Base-by-base conservation (phyloP, 1,284 basidiomycete genomes). In the Lignosus rhinocerotis region DNA sequence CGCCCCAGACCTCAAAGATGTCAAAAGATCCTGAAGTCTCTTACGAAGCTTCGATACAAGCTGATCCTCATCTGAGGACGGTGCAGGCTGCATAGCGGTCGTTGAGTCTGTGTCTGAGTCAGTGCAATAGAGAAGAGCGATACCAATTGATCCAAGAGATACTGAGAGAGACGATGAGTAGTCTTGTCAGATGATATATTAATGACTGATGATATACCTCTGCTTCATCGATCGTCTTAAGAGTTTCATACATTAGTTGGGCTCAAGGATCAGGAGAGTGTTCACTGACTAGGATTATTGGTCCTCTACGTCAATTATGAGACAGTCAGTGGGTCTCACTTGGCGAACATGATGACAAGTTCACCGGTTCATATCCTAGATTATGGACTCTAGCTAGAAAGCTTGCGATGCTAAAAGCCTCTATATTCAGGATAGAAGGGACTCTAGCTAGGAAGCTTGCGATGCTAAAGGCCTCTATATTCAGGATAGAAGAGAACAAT, bases 191-290 rank as follows among this genome's bases (percentile, higher is more conserved):
- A 34, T 16, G 38, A 30, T 30, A 25, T 25, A 25, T 25, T 2
- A 25, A 25, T 4, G 25, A 25, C 25, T 25, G 17, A 32, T 16
- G n/a, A n/a, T 30, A 12, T 55, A 68, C 69, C 65, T 72, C 69
- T 39, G 70, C 69, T 58, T 72, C 70, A 17, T 72, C 69, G 12
- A 72, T 72, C 1, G 70, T 72, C 70, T 72, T 42, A 9, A 11
- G 2, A 19, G 7, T 10, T 6, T 9, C 1, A 5, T 30, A 16
- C 7, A 6, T 10, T 6, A 32, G 16, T 42, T 4, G 16, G 21
- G 19, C 30, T 21, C 12, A 38, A 36, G 43, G 11, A 16, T 7
- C 14, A 11, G 32, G 4, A 55, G 19, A 19, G 1, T 11, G 19
- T 17, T n/a, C 8, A 30, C 59, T 38, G 17, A 61, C 59, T 9